Conservation (phyloP, 768 basidiomycete species). For the Suillus ampliporus region DNA sequence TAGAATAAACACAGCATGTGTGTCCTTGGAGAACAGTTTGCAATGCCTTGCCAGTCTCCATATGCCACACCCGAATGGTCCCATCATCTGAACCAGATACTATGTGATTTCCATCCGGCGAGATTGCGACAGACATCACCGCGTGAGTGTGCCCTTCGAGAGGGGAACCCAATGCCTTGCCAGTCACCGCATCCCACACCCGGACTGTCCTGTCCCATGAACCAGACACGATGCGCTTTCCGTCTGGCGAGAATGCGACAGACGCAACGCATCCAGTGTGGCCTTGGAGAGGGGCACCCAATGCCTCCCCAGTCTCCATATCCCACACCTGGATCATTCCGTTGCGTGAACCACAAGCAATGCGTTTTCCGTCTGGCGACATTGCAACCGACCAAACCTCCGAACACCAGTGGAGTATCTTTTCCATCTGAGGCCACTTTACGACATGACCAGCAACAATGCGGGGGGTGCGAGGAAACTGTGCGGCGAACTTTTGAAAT, state of each 20-base stretch:
- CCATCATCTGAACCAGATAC: slow-evolving; percentile 21
- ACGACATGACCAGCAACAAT: background rate
- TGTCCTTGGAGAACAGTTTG: background rate
- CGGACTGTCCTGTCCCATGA: slow-evolving; percentile 19
- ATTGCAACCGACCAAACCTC: accelerated
- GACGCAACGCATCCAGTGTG: background rate
- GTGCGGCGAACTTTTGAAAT: slow-evolving; percentile 20
- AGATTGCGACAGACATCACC: slow-evolving; percentile 28
- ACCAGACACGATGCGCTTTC: slow-evolving; percentile 17
- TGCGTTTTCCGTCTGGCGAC: background rate
- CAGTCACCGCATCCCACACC: slow-evolving; percentile 13
- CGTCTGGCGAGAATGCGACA: slow-evolving; percentile 12
- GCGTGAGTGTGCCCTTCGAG: background rate
- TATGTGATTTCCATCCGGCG: slow-evolving; percentile 30
- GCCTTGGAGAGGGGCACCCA: slow-evolving; percentile 3
- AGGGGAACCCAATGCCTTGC: background rate
- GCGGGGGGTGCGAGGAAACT: background rate
- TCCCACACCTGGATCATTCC: slow-evolving; percentile 11
- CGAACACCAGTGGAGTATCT: background rate
- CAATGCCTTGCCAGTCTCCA: background rate
- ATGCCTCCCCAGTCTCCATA: background rate
- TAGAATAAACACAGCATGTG: background rate
- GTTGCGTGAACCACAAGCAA: slow-evolving; percentile 15
- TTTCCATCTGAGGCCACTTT: slow-evolving; percentile 7
- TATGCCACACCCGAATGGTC: background rate